Evolutionary conservation across 495 filamentous ascomycete species (phyloP).

Genomic region (Penicillium dipodomyicola): DNA sequence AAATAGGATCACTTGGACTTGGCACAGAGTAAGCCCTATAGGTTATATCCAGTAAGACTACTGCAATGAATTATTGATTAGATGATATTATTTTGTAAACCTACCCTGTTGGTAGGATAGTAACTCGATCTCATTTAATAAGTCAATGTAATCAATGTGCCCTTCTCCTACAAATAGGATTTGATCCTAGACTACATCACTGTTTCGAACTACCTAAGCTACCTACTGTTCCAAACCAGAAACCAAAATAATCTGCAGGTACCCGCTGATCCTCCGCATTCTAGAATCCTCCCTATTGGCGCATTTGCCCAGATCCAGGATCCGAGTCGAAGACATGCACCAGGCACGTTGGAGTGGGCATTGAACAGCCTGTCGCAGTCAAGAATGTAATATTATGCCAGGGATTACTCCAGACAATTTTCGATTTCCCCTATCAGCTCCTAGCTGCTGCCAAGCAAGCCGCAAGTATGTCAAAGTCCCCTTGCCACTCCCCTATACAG

Average conservation of each 20-base stretch:
- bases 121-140: too few species aligned
- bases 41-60: not conserved
- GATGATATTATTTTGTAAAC: not conserved
- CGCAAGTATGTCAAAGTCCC: not conserved
- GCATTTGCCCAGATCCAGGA: not conserved
- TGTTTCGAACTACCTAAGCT: not conserved
- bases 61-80: conserved; percentile 18
- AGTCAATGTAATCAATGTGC: too few species aligned
- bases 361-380: not conserved
- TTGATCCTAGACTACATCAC: not conserved
- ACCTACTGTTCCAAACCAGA: not conserved
- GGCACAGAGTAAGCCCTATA: not conserved
- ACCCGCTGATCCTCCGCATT: conserved; percentile 2
- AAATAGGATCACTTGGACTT: conserved; percentile 7
- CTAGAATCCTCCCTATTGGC: conserved; percentile 4
- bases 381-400: not conserved
- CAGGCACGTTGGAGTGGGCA: not conserved
- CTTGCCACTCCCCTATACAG: not conserved
- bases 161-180: not conserved
- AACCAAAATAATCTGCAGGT: not conserved
- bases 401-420: not conserved
- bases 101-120: not conserved
- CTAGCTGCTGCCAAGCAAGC: not conserved
- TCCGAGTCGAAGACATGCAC: not conserved
- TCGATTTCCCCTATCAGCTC: not conserved